A percentile compares a stretch with the other conserved stretches of the same genome.
Conservation (phyloP, 371 early-diverging fungal genomes). For the Mucor indicus region DNA sequence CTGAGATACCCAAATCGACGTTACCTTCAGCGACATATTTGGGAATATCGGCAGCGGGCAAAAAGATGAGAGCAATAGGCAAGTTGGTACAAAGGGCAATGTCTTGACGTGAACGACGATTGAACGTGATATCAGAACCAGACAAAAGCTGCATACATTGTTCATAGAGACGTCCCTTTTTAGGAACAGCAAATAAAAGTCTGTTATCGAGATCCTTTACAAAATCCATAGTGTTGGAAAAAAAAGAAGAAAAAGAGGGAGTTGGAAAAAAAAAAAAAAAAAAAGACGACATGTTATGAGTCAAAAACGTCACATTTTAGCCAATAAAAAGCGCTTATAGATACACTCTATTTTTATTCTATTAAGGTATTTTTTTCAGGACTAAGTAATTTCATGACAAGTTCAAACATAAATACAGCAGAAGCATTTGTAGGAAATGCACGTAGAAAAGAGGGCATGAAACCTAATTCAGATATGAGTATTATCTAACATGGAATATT, state of each 20-base stretch:
- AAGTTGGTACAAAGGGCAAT: conserved; percentile 92
- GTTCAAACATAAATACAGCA: conserved; percentile 80
- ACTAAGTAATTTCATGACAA: conserved; percentile 49
- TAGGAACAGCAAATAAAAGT: conserved; percentile 92
- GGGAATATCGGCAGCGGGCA: conserved; percentile 95
- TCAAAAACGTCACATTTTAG: neutral
- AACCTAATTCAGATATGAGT: conserved; percentile 45
- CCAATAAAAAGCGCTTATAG: neutral
- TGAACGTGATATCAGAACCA: conserved; percentile 94
- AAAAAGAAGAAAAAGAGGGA: neutral
- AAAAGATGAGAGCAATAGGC: conserved; percentile 91
- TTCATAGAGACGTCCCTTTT: conserved; percentile 97
- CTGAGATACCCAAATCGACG: conserved; percentile 95
- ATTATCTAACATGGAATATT: conserved; percentile 13
- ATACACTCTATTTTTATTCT: neutral
- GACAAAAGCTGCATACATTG: conserved; percentile 79
- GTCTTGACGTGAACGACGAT: conserved; percentile 92
- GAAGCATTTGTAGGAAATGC: conserved; percentile 92
- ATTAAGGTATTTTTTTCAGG: neutral
- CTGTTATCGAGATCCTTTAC: conserved; percentile 71
- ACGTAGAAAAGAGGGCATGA: conserved; percentile 81
- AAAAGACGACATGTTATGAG: neutral
- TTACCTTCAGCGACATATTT: conserved; percentile 94
- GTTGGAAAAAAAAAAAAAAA: neutral
- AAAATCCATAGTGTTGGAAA: conserved; percentile 50